Percentiles rank a stretch among this genome's conserved stretches.
These are phyloP conservation scores for Thozetella sp. DNA, from an alignment of 495 filamentous ascomycete species.

Conservation along the genomic window DNA sequence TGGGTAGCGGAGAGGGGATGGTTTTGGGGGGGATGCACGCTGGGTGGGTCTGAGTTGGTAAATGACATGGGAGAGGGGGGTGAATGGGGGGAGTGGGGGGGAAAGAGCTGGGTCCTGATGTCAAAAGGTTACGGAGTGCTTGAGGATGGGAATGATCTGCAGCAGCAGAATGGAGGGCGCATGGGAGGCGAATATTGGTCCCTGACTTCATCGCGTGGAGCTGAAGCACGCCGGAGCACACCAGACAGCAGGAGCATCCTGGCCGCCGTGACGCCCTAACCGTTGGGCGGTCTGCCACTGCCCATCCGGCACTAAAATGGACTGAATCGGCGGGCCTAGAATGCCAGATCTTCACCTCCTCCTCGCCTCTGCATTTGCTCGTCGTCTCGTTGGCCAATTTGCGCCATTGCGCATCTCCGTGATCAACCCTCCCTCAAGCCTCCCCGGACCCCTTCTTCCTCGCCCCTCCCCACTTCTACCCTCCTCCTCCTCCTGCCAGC, in stretches of 20 bases:
- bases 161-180: constrained; percentile 11
- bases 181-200: constrained; percentile 4
- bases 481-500: too few species aligned
- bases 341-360: not conserved
- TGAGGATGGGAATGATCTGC: constrained; percentile 19
- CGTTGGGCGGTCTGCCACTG: not conserved
- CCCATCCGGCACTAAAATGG: not conserved
- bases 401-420: too few species aligned
- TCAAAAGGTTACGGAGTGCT: constrained; percentile 8
- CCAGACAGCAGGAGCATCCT: not conserved
- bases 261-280: not conserved
- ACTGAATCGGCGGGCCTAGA: not conserved
- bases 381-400: not conserved
- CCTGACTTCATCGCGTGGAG: constrained; percentile 9
- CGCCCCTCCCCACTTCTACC: too few species aligned
- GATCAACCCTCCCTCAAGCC: too few species aligned
- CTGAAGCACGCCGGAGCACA: not conserved
- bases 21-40: not conserved
- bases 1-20: not conserved
- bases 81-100: not conserved
- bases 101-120: constrained; percentile 8
- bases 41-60: not conserved
- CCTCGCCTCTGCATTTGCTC: not conserved
- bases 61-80: constrained; percentile 3
- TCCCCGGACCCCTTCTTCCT: too few species aligned